phyloP scores from a whole-genome alignment of 2,329 filamentous ascomycete species.

The Trichoderma hamatum region DNA sequence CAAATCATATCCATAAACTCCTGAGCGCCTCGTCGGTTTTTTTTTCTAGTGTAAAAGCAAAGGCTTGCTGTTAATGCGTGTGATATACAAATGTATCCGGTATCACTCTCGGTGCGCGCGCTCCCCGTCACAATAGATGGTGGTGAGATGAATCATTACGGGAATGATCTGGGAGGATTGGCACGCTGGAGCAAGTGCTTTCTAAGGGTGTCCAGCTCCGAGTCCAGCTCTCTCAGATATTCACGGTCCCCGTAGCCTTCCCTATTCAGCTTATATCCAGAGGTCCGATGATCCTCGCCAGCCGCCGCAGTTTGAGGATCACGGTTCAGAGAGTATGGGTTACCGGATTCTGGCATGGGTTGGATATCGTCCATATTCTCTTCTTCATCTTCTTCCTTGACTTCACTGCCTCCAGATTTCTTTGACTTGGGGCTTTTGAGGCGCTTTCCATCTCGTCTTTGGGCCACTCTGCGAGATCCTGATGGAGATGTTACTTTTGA shows the following conservation, averaged over 20 bases:
- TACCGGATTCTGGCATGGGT: neutral
- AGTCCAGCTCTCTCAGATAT: conserved; percentile 13
- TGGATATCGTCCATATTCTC: conserved; percentile 1
- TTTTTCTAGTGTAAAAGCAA: neutral
- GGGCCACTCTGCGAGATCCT: conserved; percentile 1
- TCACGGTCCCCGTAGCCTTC: conserved; percentile 11
- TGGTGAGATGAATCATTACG: neutral
- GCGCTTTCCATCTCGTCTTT: neutral
- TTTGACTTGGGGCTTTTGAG: conserved; percentile 16
- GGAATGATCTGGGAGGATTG: conserved; percentile 7
- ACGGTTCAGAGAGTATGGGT: neutral
- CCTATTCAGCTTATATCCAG: neutral
- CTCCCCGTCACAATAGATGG: neutral
- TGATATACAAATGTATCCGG: neutral
- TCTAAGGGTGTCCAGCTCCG: conserved; percentile 24
- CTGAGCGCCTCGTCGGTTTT: conserved; percentile 3
- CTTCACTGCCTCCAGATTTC: neutral
- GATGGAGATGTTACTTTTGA: neutral
- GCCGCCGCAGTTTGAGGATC: neutral
- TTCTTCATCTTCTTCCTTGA: conserved; percentile 22
- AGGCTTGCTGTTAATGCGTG: conserved; percentile 7
- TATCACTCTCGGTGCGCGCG: neutral
- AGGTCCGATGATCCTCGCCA: neutral
- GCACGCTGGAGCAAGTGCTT: conserved; percentile 25
- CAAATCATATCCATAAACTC: conserved; percentile 12